phyloP scores from a whole-genome alignment of 2,329 filamentous ascomycete genomes.

The Beauveria bassiana region DNA sequence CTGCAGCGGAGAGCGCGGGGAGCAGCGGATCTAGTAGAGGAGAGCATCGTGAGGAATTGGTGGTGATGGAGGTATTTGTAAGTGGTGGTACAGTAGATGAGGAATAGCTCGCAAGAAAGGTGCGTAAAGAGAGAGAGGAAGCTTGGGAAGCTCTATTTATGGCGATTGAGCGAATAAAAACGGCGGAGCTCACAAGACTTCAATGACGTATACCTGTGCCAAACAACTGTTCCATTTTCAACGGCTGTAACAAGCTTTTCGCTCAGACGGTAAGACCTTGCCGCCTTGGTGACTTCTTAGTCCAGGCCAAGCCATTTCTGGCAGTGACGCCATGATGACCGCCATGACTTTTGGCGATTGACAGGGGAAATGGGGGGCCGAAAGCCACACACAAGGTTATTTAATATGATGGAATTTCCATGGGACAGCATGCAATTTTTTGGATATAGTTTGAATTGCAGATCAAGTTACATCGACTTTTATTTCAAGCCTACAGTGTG shows the following conservation, averaged over 20 bases:
- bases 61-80: neutral
- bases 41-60: neutral
- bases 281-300: neutral
- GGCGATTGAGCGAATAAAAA: neutral
- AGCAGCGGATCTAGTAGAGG: neutral
- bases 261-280: no score
- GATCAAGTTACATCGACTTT: neutral
- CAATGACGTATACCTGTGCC: neutral
- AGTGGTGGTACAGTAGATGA: neutral
- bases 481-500: no score
- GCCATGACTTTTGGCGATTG: neutral
- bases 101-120: no score
- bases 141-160: neutral
- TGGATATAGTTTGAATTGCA: no score
- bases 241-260: neutral
- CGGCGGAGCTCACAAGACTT: neutral
- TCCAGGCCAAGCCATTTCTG: neutral
- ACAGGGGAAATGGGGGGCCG: neutral
- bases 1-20: constrained; percentile 2
- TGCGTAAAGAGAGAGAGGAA: neutral
- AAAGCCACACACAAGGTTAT: neutral
- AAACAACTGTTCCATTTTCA: neutral
- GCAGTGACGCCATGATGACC: constrained; percentile 6
- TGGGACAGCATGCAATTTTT: neutral
- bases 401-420: neutral